Evolutionary conservation across 306 rosid species (phyloP).

Genomic region (Rosa rugosa): DNA sequence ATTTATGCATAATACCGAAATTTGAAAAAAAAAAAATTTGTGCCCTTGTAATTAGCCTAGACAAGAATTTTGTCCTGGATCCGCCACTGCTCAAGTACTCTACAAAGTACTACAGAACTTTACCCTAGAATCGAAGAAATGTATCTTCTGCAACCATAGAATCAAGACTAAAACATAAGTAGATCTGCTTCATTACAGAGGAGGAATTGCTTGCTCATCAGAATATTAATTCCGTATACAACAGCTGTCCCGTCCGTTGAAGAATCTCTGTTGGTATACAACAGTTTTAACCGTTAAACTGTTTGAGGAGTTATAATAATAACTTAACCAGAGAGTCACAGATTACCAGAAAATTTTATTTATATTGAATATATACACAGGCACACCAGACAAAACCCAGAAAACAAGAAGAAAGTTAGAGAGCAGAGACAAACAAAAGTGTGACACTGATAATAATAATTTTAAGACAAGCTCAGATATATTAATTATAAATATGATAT

Average conservation of each 20-base stretch:
- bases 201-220: not conserved
- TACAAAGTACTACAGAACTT: not conserved
- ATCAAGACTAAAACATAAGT: not conserved
- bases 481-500: slow-evolving; percentile 30
- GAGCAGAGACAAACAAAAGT: not conserved
- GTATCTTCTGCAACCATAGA: not conserved
- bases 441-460: not conserved
- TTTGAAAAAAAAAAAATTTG: no score
- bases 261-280: slow-evolving; percentile 12
- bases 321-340: slow-evolving; percentile 4
- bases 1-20: no score
- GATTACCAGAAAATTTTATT: slow-evolving; percentile 6
- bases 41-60: no score
- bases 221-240: slow-evolving; percentile 32
- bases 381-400: slow-evolving; percentile 35
- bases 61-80: no score
- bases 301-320: slow-evolving; percentile 20
- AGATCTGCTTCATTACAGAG: not conserved
- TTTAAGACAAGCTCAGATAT: slow-evolving; percentile 6
- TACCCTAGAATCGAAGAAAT: not conserved
- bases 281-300: slow-evolving; percentile 39
- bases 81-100: not conserved
- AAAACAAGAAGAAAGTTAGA: slow-evolving; percentile 24
- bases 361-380: not conserved
- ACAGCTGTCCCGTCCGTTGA: slow-evolving; percentile 9